Conservation (phyloP, 495 filamentous ascomycete genomes). For the Stereocaulon alpinum region DNA sequence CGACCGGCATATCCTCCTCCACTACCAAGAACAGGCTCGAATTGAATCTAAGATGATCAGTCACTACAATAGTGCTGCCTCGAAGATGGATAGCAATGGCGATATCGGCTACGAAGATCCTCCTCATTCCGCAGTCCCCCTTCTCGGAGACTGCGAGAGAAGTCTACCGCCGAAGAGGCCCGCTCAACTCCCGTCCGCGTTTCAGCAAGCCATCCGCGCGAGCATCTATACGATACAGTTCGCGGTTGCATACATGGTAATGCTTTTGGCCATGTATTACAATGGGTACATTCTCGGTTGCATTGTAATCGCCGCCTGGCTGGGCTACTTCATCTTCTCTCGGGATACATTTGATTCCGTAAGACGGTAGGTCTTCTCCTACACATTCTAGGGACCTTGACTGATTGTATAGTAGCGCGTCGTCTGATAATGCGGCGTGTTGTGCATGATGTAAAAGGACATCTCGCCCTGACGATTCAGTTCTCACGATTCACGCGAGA, state of each 20-base stretch:
- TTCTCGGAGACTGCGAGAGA: neutral
- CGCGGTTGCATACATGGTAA: slow-evolving; percentile 59
- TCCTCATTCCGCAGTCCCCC: slow-evolving; percentile 1
- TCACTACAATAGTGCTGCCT: neutral
- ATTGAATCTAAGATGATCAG: neutral
- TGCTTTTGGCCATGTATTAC: slow-evolving; percentile 60
- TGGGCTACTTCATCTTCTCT: slow-evolving; percentile 14
- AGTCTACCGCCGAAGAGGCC: neutral
- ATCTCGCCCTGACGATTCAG: too few relatives aligned
- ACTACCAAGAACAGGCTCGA: neutral
- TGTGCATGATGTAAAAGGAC: neutral
- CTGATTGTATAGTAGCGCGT: too few relatives aligned
- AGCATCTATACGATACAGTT: slow-evolving; percentile 57
- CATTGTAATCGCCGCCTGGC: slow-evolving; percentile 11
- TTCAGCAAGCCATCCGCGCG: slow-evolving; percentile 52
- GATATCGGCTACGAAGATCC: neutral
- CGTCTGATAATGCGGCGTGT: neutral
- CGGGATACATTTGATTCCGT: slow-evolving; percentile 4
- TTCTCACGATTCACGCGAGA: too few relatives aligned
- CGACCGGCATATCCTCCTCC: slow-evolving; percentile 32
- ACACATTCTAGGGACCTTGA: too few relatives aligned
- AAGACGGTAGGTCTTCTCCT: neutral
- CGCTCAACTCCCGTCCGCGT: neutral
- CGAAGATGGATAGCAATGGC: neutral
- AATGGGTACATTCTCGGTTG: slow-evolving; percentile 35